Conservation (phyloP, 148 eudicot genomes). For the Arctostaphylos glauca region DNA sequence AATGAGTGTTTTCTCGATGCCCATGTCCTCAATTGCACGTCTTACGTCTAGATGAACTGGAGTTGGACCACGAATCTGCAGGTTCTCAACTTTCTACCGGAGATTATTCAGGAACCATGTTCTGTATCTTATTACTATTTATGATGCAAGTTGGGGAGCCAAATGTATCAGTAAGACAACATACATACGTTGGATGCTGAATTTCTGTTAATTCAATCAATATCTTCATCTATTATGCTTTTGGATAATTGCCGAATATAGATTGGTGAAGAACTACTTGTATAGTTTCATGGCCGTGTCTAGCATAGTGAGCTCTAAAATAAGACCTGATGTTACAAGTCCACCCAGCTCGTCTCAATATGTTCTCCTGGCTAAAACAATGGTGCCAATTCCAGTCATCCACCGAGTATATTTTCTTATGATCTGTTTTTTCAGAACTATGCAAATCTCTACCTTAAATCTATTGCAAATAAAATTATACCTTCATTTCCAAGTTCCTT, state of each 20-base stretch:
- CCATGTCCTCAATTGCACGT: not conserved
- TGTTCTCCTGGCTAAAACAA: not conserved
- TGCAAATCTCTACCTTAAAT: no score
- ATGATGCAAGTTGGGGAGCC: not conserved
- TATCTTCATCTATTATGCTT: not conserved
- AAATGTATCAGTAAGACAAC: not conserved
- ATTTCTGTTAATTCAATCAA: not conserved
- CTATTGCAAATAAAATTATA: not conserved
- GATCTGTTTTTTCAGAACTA: no score
- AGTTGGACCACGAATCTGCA: not conserved
- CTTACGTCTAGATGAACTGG: not conserved
- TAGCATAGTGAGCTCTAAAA: not conserved
- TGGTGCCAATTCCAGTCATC: not conserved
- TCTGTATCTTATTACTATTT: constrained; percentile 4
- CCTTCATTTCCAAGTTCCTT: not conserved
- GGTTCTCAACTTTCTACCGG: not conserved
- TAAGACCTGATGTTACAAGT: not conserved
- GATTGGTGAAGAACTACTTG: not conserved
- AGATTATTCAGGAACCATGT: constrained; percentile 1
- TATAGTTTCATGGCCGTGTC: not conserved
- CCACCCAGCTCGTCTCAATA: not conserved
- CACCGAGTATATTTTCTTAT: not conserved
- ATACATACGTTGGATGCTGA: not conserved
- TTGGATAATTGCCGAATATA: not conserved
- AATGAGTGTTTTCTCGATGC: not conserved